Conservation (phyloP, 495 filamentous ascomycete species). For the Pyrenula massariospora region DNA sequence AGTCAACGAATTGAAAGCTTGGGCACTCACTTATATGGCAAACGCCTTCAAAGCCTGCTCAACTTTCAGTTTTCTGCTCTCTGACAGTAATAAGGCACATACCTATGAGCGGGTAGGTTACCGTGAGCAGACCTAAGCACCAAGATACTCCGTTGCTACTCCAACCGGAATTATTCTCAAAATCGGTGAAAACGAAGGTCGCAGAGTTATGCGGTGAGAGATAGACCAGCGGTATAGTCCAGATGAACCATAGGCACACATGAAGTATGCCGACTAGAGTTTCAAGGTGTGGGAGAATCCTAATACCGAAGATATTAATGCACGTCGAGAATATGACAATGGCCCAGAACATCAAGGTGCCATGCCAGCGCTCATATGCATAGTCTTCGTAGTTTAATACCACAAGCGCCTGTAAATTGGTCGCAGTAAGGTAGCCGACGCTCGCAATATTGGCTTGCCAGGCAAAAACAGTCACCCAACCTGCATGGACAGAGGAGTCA, state of each 20-base stretch:
- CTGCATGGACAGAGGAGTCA: slow-evolving; percentile 2
- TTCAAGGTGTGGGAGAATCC: slow-evolving; percentile 31
- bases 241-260: slow-evolving; percentile 30
- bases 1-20: background rate
- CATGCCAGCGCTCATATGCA: slow-evolving; percentile 28
- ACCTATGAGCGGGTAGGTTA: slow-evolving; percentile 18
- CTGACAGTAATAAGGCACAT: slow-evolving; percentile 1
- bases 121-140: slow-evolving; percentile 24
- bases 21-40: slow-evolving; percentile 17
- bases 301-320: slow-evolving; percentile 29
- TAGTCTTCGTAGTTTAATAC: slow-evolving; percentile 29
- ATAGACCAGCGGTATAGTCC: slow-evolving; percentile 27
- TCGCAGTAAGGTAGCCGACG: slow-evolving; percentile 22
- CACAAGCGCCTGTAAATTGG: slow-evolving; percentile 30
- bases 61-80: background rate
- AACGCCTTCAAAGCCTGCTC: slow-evolving; percentile 20
- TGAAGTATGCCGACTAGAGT: slow-evolving; percentile 32
- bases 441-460: slow-evolving; percentile 25
- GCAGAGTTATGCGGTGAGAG: slow-evolving; percentile 27
- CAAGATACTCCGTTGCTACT: slow-evolving; percentile 24
- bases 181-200: slow-evolving; percentile 29
- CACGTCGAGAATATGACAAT: slow-evolving; percentile 16
- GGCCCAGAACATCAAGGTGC: slow-evolving; percentile 32
- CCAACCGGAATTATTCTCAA: slow-evolving; percentile 26
- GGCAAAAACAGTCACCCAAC: slow-evolving; percentile 29